phyloP scores from a whole-genome alignment of 495 filamentous ascomycete species.

The Xylaria telfairii region DNA sequence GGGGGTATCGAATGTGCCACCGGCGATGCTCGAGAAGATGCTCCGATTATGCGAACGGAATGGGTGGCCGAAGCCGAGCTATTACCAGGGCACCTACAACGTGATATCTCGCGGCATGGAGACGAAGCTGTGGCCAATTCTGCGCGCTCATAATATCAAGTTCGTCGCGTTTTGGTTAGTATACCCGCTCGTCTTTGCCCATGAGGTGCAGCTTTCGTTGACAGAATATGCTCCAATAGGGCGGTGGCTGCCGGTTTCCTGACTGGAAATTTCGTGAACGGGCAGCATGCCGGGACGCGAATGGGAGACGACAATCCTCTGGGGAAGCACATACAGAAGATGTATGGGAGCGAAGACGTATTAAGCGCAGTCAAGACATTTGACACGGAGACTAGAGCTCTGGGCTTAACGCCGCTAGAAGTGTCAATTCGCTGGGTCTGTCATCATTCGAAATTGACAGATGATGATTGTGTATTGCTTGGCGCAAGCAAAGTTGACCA shows the following conservation, averaged over 20 bases:
- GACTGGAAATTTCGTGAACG: slow-evolving; percentile 43
- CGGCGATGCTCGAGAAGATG: slow-evolving; percentile 40
- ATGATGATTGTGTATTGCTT: slow-evolving; percentile 60
- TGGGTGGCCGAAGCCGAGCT: slow-evolving; percentile 44
- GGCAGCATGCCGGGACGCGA: slow-evolving; percentile 45
- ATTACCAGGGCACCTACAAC: slow-evolving; percentile 55
- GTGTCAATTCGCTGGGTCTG: slow-evolving; percentile 63
- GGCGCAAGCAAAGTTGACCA: slow-evolving; percentile 58
- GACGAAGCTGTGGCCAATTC: slow-evolving; percentile 49
- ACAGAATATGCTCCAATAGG: neutral
- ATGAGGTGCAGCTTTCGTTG: neutral
- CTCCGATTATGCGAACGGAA: slow-evolving; percentile 47
- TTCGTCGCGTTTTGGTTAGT: slow-evolving; percentile 55
- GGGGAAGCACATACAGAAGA: slow-evolving; percentile 43
- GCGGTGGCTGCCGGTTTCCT: slow-evolving; percentile 55
- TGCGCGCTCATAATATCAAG: slow-evolving; percentile 54
- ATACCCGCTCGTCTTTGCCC: neutral
- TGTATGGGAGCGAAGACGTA: slow-evolving; percentile 52
- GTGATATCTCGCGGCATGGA: slow-evolving; percentile 43
- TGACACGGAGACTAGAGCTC: slow-evolving; percentile 50
- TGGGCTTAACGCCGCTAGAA: slow-evolving; percentile 55
- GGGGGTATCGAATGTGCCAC: slow-evolving; percentile 52
- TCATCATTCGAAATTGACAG: slow-evolving; percentile 57
- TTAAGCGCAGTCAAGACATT: slow-evolving; percentile 51
- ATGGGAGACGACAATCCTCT: slow-evolving; percentile 40